Evolutionary conservation across 2,329 filamentous ascomycete genomes (phyloP), one percentile per base, ranked within the genome.

Genomic region (Ophiostoma montium): DNA sequence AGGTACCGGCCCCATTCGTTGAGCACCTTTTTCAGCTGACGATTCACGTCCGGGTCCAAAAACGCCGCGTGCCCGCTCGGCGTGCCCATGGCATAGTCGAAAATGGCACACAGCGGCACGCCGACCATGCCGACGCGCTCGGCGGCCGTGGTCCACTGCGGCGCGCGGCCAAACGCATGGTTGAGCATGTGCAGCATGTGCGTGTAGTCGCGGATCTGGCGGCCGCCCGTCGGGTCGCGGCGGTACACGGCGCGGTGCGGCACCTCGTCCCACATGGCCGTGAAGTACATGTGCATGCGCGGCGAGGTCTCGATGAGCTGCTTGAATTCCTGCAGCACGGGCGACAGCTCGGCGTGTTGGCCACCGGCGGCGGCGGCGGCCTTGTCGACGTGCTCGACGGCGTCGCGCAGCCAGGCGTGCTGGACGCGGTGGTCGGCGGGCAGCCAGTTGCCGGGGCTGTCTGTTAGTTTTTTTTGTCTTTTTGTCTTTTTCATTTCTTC

Each of bases 101-200:
- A 69, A 3, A 76, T 63, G 8, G 70, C 70, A 52, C 65, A 65
- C 63, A 75, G 68, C 3, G 72, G 72, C n/a, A 75, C 71, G 0
- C 71, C 72, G 0, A 75, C 72, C 62, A 75, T 68, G 16, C 71
- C 71, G 13, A 69, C 70, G 13, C 65, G 66, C 56, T 70, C 67
- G 0, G 70, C 73, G 4, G 69, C 68, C 50, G 74, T 68, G 0
- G 68, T 74, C 72, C 71, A 75, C 55, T 71, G 67, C 1, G 74
- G 74, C 4, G 72, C 72, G 13, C 63, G 61, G 18, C 63, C 65
- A 44, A 76, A 67, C 50, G 74, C 65, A 54, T 82, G 74, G 58
- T 85, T 84, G 46, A 86, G 67, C 9, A 84, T 69, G 19, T 68
- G 65, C 18, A 86, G 68, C 75, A 86, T 79, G 55, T 85, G 78